Percentiles rank a stretch among this genome's conserved stretches.
Evolutionary conservation across 768 basidiomycete genomes (phyloP).

Genomic region (Sarcomyxa edulis): DNA sequence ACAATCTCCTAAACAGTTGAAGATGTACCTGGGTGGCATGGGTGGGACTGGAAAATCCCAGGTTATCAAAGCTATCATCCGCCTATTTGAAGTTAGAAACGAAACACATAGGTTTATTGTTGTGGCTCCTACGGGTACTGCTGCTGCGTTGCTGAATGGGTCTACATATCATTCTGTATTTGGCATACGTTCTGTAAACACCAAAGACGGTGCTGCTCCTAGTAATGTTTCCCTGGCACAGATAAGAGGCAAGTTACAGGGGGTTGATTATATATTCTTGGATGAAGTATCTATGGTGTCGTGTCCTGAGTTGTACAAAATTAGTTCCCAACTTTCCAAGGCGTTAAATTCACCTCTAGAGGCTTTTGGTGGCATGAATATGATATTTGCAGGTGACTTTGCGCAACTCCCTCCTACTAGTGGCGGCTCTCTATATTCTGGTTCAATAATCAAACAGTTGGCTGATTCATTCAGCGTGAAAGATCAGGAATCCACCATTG

Average conservation of each 20-base stretch:
- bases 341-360: constrained; percentile 12
- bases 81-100: constrained; percentile 17
- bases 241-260: constrained; percentile 12
- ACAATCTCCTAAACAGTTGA: constrained; percentile 13
- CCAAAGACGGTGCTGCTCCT: neutral
- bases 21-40: constrained; percentile 28
- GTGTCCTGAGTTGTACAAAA: constrained; percentile 23
- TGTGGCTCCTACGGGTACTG: constrained; percentile 20
- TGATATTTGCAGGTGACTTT: constrained; percentile 45
- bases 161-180: constrained; percentile 20
- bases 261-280: constrained; percentile 34
- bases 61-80: constrained; percentile 20
- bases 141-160: constrained; percentile 17
- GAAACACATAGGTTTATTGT: constrained; percentile 20
- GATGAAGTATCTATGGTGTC: constrained; percentile 41
- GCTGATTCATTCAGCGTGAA: neutral
- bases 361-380: constrained; percentile 28
- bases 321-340: constrained; percentile 18
- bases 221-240: constrained; percentile 4
- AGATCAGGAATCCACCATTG: constrained; percentile 12
- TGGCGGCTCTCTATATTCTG: constrained; percentile 9
- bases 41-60: constrained; percentile 28
- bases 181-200: constrained; percentile 4
- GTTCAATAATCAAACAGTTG: neutral
- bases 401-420: constrained; percentile 32